Evolutionary conservation across 164 flowering plant genomes (phyloP), one percentile per base, ranked within the genome.

Genomic region (Litsea cubeba): DNA sequence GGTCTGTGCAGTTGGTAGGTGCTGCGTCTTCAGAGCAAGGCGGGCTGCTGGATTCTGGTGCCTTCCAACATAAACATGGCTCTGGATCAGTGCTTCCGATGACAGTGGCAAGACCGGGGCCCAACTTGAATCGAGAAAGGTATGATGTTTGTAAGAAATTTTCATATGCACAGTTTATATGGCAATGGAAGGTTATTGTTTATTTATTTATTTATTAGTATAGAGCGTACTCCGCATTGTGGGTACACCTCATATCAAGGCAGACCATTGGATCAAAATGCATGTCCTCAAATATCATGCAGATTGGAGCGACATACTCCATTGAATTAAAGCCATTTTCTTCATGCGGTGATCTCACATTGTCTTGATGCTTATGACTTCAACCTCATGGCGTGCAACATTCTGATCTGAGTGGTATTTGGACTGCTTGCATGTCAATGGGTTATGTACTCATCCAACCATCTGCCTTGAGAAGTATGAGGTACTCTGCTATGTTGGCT

Each of bases 91-190:
- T 71, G 28, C 57, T 25, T 26, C 49, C 71, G 50, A 51, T 32
- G 28, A 22, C 65, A 8, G 24, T 58, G 54, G 75, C 50, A 77
- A 82, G 82, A 72, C 75, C 80, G 49, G 78, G 60, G n/a, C 26
- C 71, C 23, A 71, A 69, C 70, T 46, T 67, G 30, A 78, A 82
- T 50, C 69, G 77, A 62, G 86, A 81, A 65, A 85, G 93, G 93
- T 89, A 83, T 57, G 67, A 20, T 7, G 30, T 49, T 3, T 67
- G 25, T 66, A 54, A 40, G 60, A 54, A 54, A 20, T 54, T 15
- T 15, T 54, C 6, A 54, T 40, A 40, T 40, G 46, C 46, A 40
- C 46, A 40, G 1, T 40, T 54, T 17, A 54, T 54, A 54, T 20
- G n/a, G 5, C n/a, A 15, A 54, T 54, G 60, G 1, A 54, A 54